Percentiles rank a stretch among this genome's conserved stretches.
Conservation (phyloP, 345 rosid genomes). For the Turritis glabra region DNA sequence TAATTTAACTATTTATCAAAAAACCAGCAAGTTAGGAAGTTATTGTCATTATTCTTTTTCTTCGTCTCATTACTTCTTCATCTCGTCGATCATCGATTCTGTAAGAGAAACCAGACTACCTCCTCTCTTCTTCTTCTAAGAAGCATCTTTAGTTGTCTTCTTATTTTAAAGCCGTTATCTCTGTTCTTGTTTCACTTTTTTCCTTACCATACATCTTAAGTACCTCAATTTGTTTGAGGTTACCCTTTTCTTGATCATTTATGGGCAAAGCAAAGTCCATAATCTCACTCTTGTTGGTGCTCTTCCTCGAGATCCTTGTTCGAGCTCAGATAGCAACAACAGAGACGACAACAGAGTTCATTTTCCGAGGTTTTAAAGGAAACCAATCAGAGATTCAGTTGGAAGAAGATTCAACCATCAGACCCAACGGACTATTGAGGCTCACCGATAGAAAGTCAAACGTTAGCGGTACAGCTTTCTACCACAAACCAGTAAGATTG, state of each 20-base stretch:
- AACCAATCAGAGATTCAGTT: neutral
- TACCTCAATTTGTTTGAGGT: neutral
- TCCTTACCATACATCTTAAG: neutral
- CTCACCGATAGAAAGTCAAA: constrained; percentile 22
- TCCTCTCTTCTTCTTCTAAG: neutral
- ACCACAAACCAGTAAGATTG: constrained; percentile 30
- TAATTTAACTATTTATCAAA: neutral
- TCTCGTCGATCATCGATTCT: neutral
- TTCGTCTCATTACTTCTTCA: neutral
- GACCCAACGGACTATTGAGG: constrained; percentile 31
- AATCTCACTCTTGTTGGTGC: constrained; percentile 9
- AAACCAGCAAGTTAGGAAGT: neutral
- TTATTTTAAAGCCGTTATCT: neutral
- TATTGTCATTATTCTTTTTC: neutral
- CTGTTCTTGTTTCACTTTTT: neutral
- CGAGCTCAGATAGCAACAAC: constrained; percentile 16
- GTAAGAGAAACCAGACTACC: neutral
- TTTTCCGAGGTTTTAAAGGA: constrained; percentile 33
- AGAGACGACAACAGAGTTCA: constrained; percentile 22
- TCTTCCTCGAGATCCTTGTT: constrained; percentile 6
- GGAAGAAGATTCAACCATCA: constrained; percentile 11
- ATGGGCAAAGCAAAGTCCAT: constrained; percentile 14
- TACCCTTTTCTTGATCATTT: neutral
- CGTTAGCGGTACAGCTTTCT: constrained; percentile 36
- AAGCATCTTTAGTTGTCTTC: neutral